A percentile compares a stretch with the other conserved stretches of the same genome.
These are phyloP conservation scores for Neonectria sp. DNA, from an alignment of 2,329 filamentous ascomycete genomes.

Conservation along the genomic window DNA sequence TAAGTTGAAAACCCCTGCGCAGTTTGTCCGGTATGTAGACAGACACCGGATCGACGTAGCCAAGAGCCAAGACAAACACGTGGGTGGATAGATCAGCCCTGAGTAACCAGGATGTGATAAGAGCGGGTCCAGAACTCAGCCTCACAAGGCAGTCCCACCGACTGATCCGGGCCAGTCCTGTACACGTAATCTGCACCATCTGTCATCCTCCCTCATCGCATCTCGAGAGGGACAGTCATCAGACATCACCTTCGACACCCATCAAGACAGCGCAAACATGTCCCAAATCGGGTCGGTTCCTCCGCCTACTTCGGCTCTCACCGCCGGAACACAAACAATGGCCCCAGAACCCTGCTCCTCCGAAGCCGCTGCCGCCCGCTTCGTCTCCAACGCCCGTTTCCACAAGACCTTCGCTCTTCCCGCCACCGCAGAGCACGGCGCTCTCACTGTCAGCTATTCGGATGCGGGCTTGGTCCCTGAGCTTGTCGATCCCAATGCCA, in stretches of 20 bases:
- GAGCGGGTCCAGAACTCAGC: neutral
- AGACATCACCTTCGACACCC: neutral
- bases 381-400: conserved; percentile 46
- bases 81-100: neutral
- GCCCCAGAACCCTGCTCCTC: neutral
- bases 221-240: neutral
- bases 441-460: conserved; percentile 46
- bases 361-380: conserved; percentile 16
- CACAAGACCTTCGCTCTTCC: conserved; percentile 46
- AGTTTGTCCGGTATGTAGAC: neutral
- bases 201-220: neutral
- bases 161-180: neutral
- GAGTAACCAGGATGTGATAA: neutral
- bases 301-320: neutral
- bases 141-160: neutral
- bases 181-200: neutral
- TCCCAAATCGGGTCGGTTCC: neutral
- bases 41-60: neutral
- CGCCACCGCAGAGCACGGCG: conserved; percentile 35
- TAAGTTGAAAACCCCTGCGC: too few relatives aligned
- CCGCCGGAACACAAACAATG: neutral
- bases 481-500: conserved; percentile 1
- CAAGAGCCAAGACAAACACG: neutral
- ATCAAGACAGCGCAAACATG: neutral
- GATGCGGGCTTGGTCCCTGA: conserved; percentile 44